Evolutionary conservation across 139 green algal species (phyloP), one percentile per base, ranked within the genome.

Genomic region (Desmodesmus armatus): DNA sequence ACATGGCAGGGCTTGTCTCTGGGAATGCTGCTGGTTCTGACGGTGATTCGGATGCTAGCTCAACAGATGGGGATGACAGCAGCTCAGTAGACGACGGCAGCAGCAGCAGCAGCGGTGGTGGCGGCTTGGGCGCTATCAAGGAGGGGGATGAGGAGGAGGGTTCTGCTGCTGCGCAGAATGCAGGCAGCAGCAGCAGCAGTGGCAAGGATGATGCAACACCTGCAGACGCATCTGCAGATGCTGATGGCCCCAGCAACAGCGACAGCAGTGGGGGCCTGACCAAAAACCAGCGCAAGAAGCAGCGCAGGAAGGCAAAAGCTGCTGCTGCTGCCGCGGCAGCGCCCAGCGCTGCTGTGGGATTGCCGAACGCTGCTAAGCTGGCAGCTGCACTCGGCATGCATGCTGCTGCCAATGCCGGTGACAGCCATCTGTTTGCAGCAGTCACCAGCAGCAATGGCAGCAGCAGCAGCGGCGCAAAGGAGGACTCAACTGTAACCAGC

Each of bases 1-100:
- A 82, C 55, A 71, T 82, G 76, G 40, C 76, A 0, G n/a, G 41
- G 4, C 37, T 82, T 2, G 72, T 82, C 33, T 13, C 66, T 21
- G 60, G 5, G 17, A 35, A 29, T 49, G 66, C 7, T 43, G 65
- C 33, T 25, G 66, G 19, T n/a, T 15, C 33, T 43, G 66, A 13
- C 66, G 44, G 66, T 35, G n/a, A n/a, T n/a, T n/a, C n/a, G n/a
- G n/a, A n/a, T n/a, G n/a, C n/a, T n/a, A n/a, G n/a, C n/a, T n/a
- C n/a, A n/a, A n/a, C n/a, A n/a, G 71, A 79, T 39, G 43, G 53
- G 69, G 4, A 35, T 35, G 40, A 19, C 31, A 41, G 69, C 39
- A 35, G 39, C 6, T 13, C 5, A 39, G 67, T 37, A 25, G 33
- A 33, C 1, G 75, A 6, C 15, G 35, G 25, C 37, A 60, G 76